These are phyloP conservation scores for Penicillium sp. DNA, from an alignment of 2,329 filamentous ascomycete species.

Conservation along the genomic window DNA sequence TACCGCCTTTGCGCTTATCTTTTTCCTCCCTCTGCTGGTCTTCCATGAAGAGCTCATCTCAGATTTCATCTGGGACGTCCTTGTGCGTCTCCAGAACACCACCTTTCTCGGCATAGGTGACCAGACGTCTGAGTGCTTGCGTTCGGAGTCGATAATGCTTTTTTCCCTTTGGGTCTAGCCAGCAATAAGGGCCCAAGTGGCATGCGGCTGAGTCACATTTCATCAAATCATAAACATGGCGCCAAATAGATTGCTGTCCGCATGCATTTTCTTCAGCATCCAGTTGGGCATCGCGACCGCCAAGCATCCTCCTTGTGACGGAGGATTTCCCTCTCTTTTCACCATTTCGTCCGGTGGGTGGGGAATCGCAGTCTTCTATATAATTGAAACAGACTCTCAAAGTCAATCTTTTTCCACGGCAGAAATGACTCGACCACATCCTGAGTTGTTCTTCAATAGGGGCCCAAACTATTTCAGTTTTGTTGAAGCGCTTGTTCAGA, in stretches of 20 bases:
- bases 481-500: slow-evolving; percentile 31
- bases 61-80: slow-evolving; percentile 13
- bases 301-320: slow-evolving; percentile 5
- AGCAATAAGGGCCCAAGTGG: slow-evolving; percentile 4
- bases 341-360: slow-evolving; percentile 2
- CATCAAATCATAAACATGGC: slow-evolving; percentile 7
- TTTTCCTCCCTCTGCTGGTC: slow-evolving; percentile 13
- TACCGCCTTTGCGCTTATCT: slow-evolving; percentile 7
- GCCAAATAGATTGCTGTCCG: slow-evolving; percentile 1
- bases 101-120: slow-evolving; percentile 16
- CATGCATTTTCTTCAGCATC: neutral
- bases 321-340: slow-evolving; percentile 7
- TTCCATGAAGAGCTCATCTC: slow-evolving; percentile 16
- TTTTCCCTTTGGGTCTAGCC: slow-evolving; percentile 10
- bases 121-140: slow-evolving; percentile 9
- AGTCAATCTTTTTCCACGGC: slow-evolving; percentile 32
- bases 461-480: slow-evolving; percentile 30
- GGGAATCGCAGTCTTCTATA: slow-evolving; percentile 5
- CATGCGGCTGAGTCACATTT: slow-evolving; percentile 5
- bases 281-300: neutral
- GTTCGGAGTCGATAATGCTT: slow-evolving; percentile 15
- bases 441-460: slow-evolving; percentile 33
- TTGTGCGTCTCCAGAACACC: slow-evolving; percentile 14
- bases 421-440: slow-evolving; percentile 27
- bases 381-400: slow-evolving; percentile 35